These are phyloP conservation scores for Chaetomium strumarium DNA, from an alignment of 2,329 filamentous ascomycete genomes.

Conservation along the genomic window DNA sequence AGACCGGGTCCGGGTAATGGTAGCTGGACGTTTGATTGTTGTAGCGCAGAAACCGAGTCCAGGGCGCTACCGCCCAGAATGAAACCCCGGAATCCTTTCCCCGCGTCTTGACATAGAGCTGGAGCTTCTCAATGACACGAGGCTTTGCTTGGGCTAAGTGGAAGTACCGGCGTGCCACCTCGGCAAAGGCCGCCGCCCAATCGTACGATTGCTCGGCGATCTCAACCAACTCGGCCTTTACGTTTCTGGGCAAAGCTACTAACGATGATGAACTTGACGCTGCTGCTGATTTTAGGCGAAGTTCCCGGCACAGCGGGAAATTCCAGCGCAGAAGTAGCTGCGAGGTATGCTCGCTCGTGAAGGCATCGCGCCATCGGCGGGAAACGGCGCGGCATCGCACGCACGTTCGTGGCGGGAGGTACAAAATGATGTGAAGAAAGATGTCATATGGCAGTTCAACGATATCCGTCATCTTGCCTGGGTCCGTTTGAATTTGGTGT, in stretches of 20 bases:
- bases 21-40: constrained; percentile 37
- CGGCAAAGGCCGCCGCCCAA: constrained; percentile 42
- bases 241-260: constrained; percentile 12
- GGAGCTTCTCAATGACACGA: constrained; percentile 40
- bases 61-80: constrained; percentile 36
- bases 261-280: not conserved
- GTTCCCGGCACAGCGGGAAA: constrained; percentile 50
- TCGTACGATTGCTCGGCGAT: constrained; percentile 22
- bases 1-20: constrained; percentile 43
- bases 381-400: constrained; percentile 49
- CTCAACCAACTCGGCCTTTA: constrained; percentile 15
- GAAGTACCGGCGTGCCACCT: constrained; percentile 49
- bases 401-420: constrained; percentile 45
- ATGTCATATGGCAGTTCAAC: constrained; percentile 50
- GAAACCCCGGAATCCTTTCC: constrained; percentile 14
- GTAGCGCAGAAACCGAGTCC: constrained; percentile 40
- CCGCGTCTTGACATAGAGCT: constrained; percentile 32
- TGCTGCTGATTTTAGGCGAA: constrained; percentile 33
- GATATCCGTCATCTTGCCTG: constrained; percentile 31
- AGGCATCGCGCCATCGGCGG: constrained; percentile 42
- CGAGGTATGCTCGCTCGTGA: constrained; percentile 43
- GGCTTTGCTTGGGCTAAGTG: constrained; percentile 45
- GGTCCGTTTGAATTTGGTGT: not conserved
- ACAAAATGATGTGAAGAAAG: constrained; percentile 47
- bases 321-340: constrained; percentile 43